Evolutionary conservation across 345 rosid genomes (phyloP), one percentile per base, ranked within the genome.

Genomic region (Noccaea caerulescens): DNA sequence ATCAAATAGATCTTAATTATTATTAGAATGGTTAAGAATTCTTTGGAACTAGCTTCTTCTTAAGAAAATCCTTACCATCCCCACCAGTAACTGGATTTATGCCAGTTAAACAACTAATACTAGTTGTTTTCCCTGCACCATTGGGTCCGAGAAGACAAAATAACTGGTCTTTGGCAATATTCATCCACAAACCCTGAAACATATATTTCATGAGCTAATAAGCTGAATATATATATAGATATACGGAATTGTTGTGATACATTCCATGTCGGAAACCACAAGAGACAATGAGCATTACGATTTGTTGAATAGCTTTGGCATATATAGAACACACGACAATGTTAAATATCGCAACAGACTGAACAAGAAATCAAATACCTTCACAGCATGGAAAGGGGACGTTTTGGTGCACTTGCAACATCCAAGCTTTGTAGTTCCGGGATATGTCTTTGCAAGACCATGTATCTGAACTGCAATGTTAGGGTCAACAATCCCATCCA

Each of bases 121-220:
- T 73, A 63, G 98, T 91, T 63, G 97, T 93, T 79, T 93, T 93
- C 75, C 98, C 98, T 25, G 96, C 95, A 43, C 98, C 95, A 62
- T 91, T 93, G 58, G 93, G 98, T 66, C 98, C 98, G 47, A 89
- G 97, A 53, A 93, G 90, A 82, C 97, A 93, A 80, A 93, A 91
- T 39, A 91, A 72, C 64, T 91, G 95, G 80, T 93, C 88, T 77
- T 86, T 86, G 10, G 90, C 82, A 42, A 87, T 82, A 77, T 87
- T 93, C 78, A 91, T 71, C 91, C 97, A 91, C 66, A 93, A 71
- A 16, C 88, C 96, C 98, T 91, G 82, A 47, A 47, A 58, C 10
- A 10, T 27, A 10, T 27, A 63, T 56, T 60, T 45, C 14, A 37
- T 38, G 65, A 59, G 10, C 11, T 54, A 32, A 69, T 63, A 46